Evolutionary conservation across 129 eudicot genomes (phyloP).

Genomic region (Pittosporum tobira): DNA sequence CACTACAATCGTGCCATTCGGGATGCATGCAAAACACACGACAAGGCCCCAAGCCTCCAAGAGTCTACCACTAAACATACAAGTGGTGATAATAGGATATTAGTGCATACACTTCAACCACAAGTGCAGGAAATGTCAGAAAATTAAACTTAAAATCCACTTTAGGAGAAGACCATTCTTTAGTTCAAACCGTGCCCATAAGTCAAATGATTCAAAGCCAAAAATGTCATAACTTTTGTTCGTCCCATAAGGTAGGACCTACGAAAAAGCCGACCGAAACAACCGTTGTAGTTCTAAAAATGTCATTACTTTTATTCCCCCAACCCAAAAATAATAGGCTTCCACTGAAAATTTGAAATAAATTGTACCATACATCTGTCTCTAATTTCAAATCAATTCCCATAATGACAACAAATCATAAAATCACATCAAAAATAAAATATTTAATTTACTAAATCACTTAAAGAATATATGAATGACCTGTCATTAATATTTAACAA

Average conservation of each 20-base stretch:
- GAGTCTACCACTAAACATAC: neutral
- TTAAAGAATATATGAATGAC: neutral
- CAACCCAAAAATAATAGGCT: neutral
- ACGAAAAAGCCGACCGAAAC: neutral
- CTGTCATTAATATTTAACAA: neutral
- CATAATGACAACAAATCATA: too few species aligned
- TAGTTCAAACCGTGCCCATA: constrained; percentile 1
- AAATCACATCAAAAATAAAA: too few species aligned
- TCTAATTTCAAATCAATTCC: neutral
- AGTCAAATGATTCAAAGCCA: constrained; percentile 16
- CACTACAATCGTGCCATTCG: neutral
- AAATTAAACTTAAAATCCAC: constrained; percentile 24
- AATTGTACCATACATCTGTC: neutral
- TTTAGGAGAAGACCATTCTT: constrained; percentile 16
- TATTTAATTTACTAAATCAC: neutral
- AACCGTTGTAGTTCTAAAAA: neutral
- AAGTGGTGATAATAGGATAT: neutral
- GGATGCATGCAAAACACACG: neutral
- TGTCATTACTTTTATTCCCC: neutral
- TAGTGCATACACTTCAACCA: too few species aligned
- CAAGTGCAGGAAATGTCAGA: constrained; percentile 11
- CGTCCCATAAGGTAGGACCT: neutral
- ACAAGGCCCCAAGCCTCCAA: too few species aligned
- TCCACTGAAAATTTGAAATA: neutral
- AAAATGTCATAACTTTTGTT: neutral